phyloP scores from a whole-genome alignment of 2,329 filamentous ascomycete genomes.

The Zarea fungicola region DNA sequence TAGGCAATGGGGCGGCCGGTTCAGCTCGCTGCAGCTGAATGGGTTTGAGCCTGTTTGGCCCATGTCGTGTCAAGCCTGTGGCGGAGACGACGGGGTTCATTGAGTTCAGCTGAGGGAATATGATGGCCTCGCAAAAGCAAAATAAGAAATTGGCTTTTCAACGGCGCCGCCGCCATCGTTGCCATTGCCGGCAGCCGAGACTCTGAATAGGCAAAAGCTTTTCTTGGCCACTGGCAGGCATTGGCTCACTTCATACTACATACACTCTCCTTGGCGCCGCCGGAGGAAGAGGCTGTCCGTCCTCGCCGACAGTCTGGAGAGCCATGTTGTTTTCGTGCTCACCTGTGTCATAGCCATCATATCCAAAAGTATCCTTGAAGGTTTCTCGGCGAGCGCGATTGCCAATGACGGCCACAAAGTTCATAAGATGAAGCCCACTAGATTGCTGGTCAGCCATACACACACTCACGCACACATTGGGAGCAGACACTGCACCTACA shows the following conservation, averaged over 20 bases:
- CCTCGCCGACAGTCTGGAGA: background rate
- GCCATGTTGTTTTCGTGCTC: background rate
- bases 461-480: background rate
- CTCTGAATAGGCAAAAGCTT: too few species aligned
- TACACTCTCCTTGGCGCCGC: background rate
- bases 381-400: background rate
- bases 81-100: background rate
- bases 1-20: background rate
- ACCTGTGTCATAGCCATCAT: background rate
- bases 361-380: background rate
- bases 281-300: background rate
- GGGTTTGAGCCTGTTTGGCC: background rate
- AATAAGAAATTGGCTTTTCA: too few species aligned
- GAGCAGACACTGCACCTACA: background rate
- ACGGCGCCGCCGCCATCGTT: too few species aligned
- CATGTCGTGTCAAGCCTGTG: background rate
- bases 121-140: too few species aligned
- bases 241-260: background rate
- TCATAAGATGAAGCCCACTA: background rate
- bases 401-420: too few species aligned
- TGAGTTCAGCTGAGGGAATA: background rate
- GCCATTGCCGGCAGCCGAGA: too few species aligned
- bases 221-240: background rate
- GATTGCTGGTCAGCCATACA: too few species aligned
- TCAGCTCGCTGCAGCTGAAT: slow-evolving; percentile 8